Percentiles rank a stretch among this genome's conserved stretches.
Conservation (phyloP, 1,139 yeast species). For the Pichia sp. region DNA sequence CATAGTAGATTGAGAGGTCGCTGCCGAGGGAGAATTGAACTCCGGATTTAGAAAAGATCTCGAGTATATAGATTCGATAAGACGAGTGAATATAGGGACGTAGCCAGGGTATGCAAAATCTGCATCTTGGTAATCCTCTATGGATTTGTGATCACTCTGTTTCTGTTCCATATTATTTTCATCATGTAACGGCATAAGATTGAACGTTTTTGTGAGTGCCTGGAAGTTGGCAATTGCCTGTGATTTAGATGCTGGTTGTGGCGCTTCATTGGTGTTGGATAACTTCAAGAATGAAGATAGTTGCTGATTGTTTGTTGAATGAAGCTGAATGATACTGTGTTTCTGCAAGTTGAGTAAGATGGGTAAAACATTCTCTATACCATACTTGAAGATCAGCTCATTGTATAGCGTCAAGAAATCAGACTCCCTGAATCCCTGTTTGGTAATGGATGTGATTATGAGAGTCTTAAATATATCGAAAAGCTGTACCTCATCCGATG, state of each 20-base stretch:
- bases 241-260: conserved; percentile 12
- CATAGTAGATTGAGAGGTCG: no score
- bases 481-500: conserved; percentile 43
- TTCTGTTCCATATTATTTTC: background rate
- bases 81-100: conserved; percentile 41
- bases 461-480: conserved; percentile 41
- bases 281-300: conserved; percentile 19
- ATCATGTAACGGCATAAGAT: conserved; percentile 24
- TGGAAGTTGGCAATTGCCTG: conserved; percentile 21
- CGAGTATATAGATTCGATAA: conserved; percentile 45
- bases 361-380: conserved; percentile 37
- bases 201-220: conserved; percentile 20
- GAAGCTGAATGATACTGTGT: conserved; percentile 17
- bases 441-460: conserved; percentile 48
- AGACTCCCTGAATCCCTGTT: conserved; percentile 57
- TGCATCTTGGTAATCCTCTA: conserved; percentile 28
- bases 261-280: conserved; percentile 3
- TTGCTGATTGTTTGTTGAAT: conserved; percentile 11
- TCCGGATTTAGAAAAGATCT: conserved; percentile 37
- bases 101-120: conserved; percentile 48
- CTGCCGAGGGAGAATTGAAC: no score
- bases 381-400: conserved; percentile 52
- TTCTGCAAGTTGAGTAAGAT: conserved; percentile 31
- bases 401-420: conserved; percentile 46
- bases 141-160: background rate